These are phyloP conservation scores for Spathaspora passalidarum DNA, from an alignment of 805 yeast species.

Conservation along the genomic window DNA sequence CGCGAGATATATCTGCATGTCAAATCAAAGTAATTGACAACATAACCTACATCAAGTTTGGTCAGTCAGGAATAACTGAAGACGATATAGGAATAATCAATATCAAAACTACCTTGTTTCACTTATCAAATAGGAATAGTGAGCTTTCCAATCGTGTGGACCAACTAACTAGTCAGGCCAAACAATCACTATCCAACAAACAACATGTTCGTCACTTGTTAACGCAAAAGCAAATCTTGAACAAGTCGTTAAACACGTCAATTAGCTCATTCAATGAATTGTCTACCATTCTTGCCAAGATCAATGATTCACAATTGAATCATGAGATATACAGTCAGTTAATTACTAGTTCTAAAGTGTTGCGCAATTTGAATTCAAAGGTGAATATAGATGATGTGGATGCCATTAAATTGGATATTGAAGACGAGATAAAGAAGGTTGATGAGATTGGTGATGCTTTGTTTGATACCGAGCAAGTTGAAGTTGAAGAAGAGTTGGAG, in stretches of 20 bases:
- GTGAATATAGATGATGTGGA: slow-evolving; percentile 26
- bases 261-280: slow-evolving; percentile 19
- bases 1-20: slow-evolving; percentile 21
- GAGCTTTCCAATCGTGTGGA: slow-evolving; percentile 19
- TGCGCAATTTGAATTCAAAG: slow-evolving; percentile 25
- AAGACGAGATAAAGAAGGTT: slow-evolving; percentile 25
- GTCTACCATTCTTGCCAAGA: slow-evolving; percentile 22
- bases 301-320: slow-evolving; percentile 35
- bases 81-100: slow-evolving; percentile 31
- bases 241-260: slow-evolving; percentile 17
- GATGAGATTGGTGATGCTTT: slow-evolving; percentile 27
- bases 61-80: slow-evolving; percentile 10
- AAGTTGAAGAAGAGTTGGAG: slow-evolving; percentile 29
- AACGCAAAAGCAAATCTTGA: slow-evolving; percentile 12
- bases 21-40: slow-evolving; percentile 10
- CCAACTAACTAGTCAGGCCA: slow-evolving; percentile 11
- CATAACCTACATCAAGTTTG: slow-evolving; percentile 21
- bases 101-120: slow-evolving; percentile 19
- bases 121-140: slow-evolving; percentile 15
- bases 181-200: slow-evolving; percentile 9
- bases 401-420: slow-evolving; percentile 24
- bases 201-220: slow-evolving; percentile 15
- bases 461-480: slow-evolving; percentile 13
- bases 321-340: slow-evolving; percentile 22
- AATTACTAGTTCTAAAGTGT: slow-evolving; percentile 20